A percentile compares a stretch with the other conserved stretches of the same genome.
Conservation (phyloP, 139 green algal species). For the Micromonas pusilla region DNA sequence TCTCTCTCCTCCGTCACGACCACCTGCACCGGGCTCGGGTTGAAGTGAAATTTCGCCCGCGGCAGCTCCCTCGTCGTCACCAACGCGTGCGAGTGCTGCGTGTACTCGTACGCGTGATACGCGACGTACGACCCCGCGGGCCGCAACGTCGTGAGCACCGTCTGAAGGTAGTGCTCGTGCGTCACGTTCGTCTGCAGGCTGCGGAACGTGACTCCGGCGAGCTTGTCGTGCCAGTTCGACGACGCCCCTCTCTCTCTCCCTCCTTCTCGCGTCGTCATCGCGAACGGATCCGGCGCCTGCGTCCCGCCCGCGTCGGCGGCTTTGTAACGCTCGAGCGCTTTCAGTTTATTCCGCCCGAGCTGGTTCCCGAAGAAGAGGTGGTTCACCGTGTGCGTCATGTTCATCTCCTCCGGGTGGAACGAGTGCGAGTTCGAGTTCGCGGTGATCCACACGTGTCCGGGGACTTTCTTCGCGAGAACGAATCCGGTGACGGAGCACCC, state of each 20-base stretch:
- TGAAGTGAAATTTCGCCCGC: constrained; percentile 42
- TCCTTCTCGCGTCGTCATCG: constrained; percentile 33
- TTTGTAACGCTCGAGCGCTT: constrained; percentile 29
- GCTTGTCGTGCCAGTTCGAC: constrained; percentile 20
- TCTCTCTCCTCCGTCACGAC: constrained; percentile 38
- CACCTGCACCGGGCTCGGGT: constrained; percentile 43
- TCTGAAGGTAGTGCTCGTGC: constrained; percentile 49
- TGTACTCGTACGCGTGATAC: constrained; percentile 43
- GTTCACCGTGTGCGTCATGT: constrained; percentile 47
- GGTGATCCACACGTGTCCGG: constrained; percentile 43
- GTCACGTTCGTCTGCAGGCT: constrained; percentile 4
- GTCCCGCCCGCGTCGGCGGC: too few relatives aligned
- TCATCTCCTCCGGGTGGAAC: constrained; percentile 39
- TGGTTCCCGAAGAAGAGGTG: constrained; percentile 42
- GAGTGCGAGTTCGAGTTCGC: constrained; percentile 32
- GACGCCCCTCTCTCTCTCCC: constrained; percentile 11
- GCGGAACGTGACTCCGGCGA: constrained; percentile 1
- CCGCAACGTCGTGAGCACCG: constrained; percentile 42
- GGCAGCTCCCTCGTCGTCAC: constrained; percentile 29
- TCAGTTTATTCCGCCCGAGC: constrained; percentile 10
- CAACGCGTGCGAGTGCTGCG: constrained; percentile 37
- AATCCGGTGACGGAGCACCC: constrained; percentile 67
- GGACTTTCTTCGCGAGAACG: constrained; percentile 96
- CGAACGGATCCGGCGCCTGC: too few relatives aligned
- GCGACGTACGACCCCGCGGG: background rate